Conservation (phyloP, 2,329 filamentous ascomycete genomes). For the Fusarium cicatricum region DNA sequence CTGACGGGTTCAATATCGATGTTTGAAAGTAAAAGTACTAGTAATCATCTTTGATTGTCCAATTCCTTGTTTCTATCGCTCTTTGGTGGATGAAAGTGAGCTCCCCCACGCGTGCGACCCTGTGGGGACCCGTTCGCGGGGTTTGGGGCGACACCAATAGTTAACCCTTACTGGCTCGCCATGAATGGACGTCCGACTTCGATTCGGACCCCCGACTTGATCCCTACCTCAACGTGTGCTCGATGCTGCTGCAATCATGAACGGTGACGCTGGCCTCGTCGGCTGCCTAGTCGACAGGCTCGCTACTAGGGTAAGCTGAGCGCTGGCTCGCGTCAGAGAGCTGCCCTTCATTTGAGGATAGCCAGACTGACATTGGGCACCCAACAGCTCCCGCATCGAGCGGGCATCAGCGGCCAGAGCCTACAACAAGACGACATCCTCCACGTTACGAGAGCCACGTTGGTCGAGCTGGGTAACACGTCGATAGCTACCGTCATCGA, state of each 20-base stretch:
- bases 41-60: neutral
- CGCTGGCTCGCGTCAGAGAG: neutral
- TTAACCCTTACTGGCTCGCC: constrained; percentile 22
- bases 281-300: constrained; percentile 70
- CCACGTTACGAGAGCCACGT: constrained; percentile 66
- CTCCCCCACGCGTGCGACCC: constrained; percentile 19
- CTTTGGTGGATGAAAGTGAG: neutral
- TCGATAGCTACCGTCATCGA: constrained; percentile 64
- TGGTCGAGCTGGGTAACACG: constrained; percentile 66
- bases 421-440: constrained; percentile 69
- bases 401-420: constrained; percentile 64
- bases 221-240: constrained; percentile 22
- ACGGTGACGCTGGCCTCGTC: constrained; percentile 66
- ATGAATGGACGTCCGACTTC: constrained; percentile 6
- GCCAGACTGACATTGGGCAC: constrained; percentile 48
- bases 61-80: neutral
- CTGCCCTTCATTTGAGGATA: constrained; percentile 4
- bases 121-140: constrained; percentile 35
- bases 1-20: too few species aligned
- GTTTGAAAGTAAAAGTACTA: too few species aligned
- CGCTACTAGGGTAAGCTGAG: constrained; percentile 62
- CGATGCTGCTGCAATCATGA: constrained; percentile 54
- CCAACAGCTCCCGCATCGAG: constrained; percentile 69
- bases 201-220: constrained; percentile 20
- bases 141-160: constrained; percentile 28